Conservation (phyloP, 139 green algal species). For the Chlamydomonas sphaeroides region DNA sequence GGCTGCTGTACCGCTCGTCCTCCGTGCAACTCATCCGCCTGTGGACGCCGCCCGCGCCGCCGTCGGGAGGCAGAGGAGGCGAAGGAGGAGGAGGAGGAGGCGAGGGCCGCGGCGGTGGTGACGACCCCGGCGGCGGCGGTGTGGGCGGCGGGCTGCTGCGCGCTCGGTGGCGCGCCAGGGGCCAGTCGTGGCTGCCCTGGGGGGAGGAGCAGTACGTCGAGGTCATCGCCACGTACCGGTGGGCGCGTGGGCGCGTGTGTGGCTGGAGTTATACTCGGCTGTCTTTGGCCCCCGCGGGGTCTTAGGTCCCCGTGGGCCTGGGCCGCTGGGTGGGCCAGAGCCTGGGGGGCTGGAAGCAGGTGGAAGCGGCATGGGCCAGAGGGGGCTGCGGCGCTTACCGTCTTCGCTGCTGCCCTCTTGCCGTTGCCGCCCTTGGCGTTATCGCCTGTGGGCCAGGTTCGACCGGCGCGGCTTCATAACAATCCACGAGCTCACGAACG, state of each 20-base stretch:
- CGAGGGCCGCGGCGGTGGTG: too few relatives aligned
- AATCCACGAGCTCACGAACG: not conserved
- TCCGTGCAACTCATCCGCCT: slow-evolving; percentile 2
- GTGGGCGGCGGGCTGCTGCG: slow-evolving; percentile 13
- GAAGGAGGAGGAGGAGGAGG: not conserved
- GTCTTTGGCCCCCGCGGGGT: too few relatives aligned
- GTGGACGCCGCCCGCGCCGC: not conserved
- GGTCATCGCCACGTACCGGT: slow-evolving; percentile 26
- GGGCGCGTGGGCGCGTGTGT: not conserved
- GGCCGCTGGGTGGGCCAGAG: too few relatives aligned
- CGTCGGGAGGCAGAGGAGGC: not conserved
- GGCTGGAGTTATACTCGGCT: too few relatives aligned
- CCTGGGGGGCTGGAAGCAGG: too few relatives aligned
- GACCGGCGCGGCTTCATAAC: not conserved
- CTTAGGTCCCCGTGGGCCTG: too few relatives aligned
- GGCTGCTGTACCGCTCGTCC: slow-evolving; percentile 5
- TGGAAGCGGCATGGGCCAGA: not conserved
- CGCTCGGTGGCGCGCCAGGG: slow-evolving; percentile 8
- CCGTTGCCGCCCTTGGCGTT: too few relatives aligned
- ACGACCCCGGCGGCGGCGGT: too few relatives aligned
- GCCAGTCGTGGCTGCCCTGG: slow-evolving; percentile 29
- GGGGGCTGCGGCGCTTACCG: not conserved
- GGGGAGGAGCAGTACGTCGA: slow-evolving; percentile 23
- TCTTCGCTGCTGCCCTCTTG: not conserved
- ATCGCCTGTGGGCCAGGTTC: too few relatives aligned